Evolutionary conservation across 129 eudicot species (phyloP), one percentile per base, ranked within the genome.

Genomic region (Rutidosis leptorrhynchoides): DNA sequence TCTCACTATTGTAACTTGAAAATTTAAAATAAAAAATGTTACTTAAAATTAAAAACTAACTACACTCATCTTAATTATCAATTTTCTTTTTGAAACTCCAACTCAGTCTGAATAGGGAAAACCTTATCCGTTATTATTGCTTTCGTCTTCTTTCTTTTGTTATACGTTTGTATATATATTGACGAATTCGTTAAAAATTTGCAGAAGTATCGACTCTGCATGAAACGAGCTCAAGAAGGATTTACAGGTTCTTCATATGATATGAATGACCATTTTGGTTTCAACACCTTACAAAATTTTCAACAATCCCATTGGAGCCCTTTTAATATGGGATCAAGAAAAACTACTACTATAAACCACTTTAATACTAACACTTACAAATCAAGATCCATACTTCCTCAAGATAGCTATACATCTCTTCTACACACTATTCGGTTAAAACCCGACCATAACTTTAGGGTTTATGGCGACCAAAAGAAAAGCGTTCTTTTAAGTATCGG

Each of bases 141-240:
- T 5, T 35, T 35, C 5, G 23, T 40, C 12, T 35, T 40, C 46
- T 40, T 40, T 12, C 16, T 12, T 40, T 12, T 30, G 16, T 57
- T 15, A 15, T 14, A 57, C 6, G 14, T 10, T 25, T 57, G 20
- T 57, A 16, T 26, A 21, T 57, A 15, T 26, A 57, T 57, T 57
- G 33, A 26, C 62, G 65, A 69, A 37, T 6, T 40, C 20, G 2
- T 46, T 27, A 10, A 42, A 20, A 51, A 37, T 64, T 77, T 68
- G 73, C 86, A 84, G 90, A 84, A 84, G 68, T 69, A 74, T 29
- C 82, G 90, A 15, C 17, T 67, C 63, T 57, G 74, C 28, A 48
- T 75, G 77, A 81, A 72, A 75, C 61, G 78, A 53, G 69, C 75
- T 35, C 81, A 80, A 69, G 83, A 77, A 73, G 66, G 29, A 22